Base-by-base conservation (phyloP, 805 yeast genomes). In the Candida anglica region DNA sequence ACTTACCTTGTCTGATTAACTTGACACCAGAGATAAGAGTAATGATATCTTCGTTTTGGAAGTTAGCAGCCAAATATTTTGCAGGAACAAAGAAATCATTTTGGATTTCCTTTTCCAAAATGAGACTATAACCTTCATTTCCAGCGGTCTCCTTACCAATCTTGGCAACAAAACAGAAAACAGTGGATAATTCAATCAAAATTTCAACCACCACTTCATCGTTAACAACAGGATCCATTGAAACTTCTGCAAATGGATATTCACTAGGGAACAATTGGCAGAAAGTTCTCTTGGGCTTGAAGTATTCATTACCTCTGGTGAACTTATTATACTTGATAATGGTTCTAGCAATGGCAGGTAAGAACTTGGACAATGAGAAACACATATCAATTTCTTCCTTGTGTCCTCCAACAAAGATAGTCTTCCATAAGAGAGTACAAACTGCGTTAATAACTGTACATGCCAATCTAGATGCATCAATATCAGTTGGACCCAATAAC, bases 191-290 rank as follows among this genome's bases (percentile, higher is more conserved):
- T 51, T 87, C 96, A 27, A 84, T 61, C 34, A 86, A 60, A 3
- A 82, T 66, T 52, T 87, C 96, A 18, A 79, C 86, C 37, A 83
- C 66, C 2, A 70, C 63, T 42, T 79, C 84, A 41, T 81, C 85
- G 41, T 77, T 75, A 14, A 85, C 83, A 28, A 79, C 66, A 0
- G 94, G 81, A 50, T 87, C 95, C 43, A 84, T 73, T 0, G 89
- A 77, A 19, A 68, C 48, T 27, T 77, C 80, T 30, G 60, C 59
- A 49, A 81, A 80, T 13, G 95, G 95, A 47, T 73, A 75, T 11
- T 60, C 55, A 19, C 69, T 66, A 6, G 93, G 95, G 63, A 86
- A 88, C 26, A 86, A 58, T 18, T 66, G 69, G 0, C 86, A 79
- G 49, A 80, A 83, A 0, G 77, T 70, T 60, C 86, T 72, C 57